phyloP scores from a whole-genome alignment of 768 basidiomycete genomes.

The Rhodotorula toruloides region DNA sequence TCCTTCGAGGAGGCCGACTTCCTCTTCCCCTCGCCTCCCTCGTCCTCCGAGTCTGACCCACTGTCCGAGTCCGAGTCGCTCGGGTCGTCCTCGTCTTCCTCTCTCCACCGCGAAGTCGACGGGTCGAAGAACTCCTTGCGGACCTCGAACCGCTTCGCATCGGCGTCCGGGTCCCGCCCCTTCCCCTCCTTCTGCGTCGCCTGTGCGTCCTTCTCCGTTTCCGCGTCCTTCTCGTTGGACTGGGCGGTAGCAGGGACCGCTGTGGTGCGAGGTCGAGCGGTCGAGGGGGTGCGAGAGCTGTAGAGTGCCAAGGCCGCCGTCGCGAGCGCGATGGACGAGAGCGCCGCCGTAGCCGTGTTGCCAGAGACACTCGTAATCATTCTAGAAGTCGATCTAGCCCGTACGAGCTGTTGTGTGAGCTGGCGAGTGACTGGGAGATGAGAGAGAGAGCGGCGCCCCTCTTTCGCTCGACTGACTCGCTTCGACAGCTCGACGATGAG shows the following conservation, averaged over 20 bases:
- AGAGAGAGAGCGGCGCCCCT: too few relatives aligned
- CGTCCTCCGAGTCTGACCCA: not conserved
- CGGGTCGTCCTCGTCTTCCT: not conserved
- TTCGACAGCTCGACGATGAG: not conserved
- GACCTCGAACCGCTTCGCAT: not conserved
- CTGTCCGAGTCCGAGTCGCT: not conserved
- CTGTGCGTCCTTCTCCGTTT: not conserved
- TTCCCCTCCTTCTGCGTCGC: too few relatives aligned
- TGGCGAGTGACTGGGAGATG: too few relatives aligned
- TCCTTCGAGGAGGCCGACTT: not conserved
- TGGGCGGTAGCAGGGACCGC: not conserved
- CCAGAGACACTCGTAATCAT: too few relatives aligned
- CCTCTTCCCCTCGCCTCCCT: not conserved
- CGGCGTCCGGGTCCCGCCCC: too few relatives aligned
- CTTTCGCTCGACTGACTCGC: not conserved
- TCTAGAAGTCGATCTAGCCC: too few relatives aligned
- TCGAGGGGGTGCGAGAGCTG: too few relatives aligned
- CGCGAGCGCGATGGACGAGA: too few relatives aligned
- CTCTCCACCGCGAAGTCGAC: not conserved
- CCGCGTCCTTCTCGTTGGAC: not conserved
- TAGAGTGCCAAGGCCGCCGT: too few relatives aligned
- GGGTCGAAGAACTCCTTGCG: not conserved
- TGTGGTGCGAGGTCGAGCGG: too few relatives aligned
- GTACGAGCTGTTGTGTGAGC: too few relatives aligned
- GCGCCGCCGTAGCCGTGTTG: too few relatives aligned